Percentiles rank a stretch among this genome's conserved stretches.
Evolutionary conservation across 2,329 filamentous ascomycete species (phyloP).

Genomic region (Aspergillus thermomutatus): DNA sequence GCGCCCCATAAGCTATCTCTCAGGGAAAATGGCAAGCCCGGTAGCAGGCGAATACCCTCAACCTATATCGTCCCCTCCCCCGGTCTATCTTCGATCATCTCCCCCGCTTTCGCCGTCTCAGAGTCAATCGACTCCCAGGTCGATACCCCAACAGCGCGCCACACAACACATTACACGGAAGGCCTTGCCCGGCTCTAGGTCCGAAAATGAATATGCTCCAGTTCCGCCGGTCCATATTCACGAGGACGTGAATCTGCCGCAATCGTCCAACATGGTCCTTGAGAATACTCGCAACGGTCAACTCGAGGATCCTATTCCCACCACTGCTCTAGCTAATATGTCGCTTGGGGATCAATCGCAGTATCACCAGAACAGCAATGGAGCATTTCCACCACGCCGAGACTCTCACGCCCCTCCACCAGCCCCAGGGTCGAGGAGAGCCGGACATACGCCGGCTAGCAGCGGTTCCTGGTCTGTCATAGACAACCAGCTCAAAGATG

Average conservation of each 20-base stretch:
- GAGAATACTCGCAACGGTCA: constrained; percentile 24
- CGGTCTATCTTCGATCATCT: constrained; percentile 41
- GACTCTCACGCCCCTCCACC: constrained; percentile 22
- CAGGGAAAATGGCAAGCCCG: constrained; percentile 26
- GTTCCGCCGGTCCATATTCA: constrained; percentile 35
- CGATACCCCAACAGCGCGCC: constrained; percentile 18
- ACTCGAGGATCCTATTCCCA: constrained; percentile 20
- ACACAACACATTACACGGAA: constrained; percentile 25
- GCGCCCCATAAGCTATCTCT: background rate
- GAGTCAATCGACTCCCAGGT: constrained; percentile 3
- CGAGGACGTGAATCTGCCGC: constrained; percentile 21
- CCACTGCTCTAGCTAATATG: constrained; percentile 24
- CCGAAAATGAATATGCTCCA: constrained; percentile 28
- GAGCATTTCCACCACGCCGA: constrained; percentile 21
- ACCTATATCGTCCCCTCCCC: constrained; percentile 40
- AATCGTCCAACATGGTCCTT: constrained; percentile 26
- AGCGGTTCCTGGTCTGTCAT: constrained; percentile 36
- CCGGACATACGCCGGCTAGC: constrained; percentile 31
- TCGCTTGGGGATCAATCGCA: constrained; percentile 22
- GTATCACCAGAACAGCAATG: constrained; percentile 14
- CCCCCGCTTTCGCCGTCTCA: constrained; percentile 25
- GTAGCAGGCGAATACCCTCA: constrained; percentile 21
- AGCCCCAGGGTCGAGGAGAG: constrained; percentile 8
- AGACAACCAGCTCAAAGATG: constrained; percentile 25
- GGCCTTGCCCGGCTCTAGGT: constrained; percentile 17